These are phyloP conservation scores for Umbelopsis sp. DNA, from an alignment of 192 early-diverging fungal genomes.

Conservation along the genomic window DNA sequence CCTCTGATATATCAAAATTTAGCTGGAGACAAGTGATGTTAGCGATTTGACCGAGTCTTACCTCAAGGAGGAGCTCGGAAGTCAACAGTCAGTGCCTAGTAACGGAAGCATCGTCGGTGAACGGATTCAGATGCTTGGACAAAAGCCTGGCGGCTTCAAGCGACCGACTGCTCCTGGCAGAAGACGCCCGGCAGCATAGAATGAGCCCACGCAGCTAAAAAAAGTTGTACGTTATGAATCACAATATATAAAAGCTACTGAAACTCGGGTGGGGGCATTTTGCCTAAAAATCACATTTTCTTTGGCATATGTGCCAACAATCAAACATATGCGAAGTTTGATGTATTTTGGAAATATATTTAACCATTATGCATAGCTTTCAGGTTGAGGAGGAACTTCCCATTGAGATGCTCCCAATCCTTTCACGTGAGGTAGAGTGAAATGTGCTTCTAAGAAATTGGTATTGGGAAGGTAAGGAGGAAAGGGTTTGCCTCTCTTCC, in stretches of 20 bases:
- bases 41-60: conserved; percentile 57
- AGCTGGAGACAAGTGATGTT: conserved; percentile 66
- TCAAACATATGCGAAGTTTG: too few relatives aligned
- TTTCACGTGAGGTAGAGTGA: too few relatives aligned
- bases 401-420: too few relatives aligned
- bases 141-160: conserved; percentile 36
- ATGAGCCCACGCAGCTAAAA: background rate
- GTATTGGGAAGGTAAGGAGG: too few relatives aligned
- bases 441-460: too few relatives aligned
- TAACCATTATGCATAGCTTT: too few relatives aligned
- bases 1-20: background rate
- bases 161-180: conserved; percentile 38
- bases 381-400: too few relatives aligned
- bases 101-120: conserved; percentile 30
- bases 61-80: conserved; percentile 58
- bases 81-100: conserved; percentile 2
- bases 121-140: conserved; percentile 39
- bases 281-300: too few relatives aligned
- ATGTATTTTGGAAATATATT: too few relatives aligned
- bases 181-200: conserved; percentile 33
- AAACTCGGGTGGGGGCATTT: too few relatives aligned
- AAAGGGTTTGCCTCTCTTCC: background rate
- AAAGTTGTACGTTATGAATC: background rate
- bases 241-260: background rate
- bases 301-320: too few relatives aligned